Percentiles rank a stretch among this genome's conserved stretches.
Conservation (phyloP, 345 rosid genomes). For the Acer yangbiense region DNA sequence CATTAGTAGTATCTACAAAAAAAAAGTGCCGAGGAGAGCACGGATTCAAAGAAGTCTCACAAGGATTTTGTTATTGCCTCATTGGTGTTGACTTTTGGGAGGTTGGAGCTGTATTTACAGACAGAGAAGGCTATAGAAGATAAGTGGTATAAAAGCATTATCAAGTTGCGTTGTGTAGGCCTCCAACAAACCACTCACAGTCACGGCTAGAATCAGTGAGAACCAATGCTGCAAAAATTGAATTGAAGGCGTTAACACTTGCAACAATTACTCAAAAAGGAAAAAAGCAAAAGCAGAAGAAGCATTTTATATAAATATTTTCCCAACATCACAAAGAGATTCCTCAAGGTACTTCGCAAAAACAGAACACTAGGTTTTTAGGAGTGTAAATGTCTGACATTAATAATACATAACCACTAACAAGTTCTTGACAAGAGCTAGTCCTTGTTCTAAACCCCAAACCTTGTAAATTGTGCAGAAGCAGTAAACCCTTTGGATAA, state of each 20-base stretch:
- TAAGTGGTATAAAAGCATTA: constrained; percentile 90
- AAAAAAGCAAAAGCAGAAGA: not conserved
- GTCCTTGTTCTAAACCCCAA: not conserved
- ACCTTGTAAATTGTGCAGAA: not conserved
- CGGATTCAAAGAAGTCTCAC: not conserved
- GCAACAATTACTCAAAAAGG: not conserved
- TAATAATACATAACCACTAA: not conserved
- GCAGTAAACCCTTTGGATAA: not conserved
- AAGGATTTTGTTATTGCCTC: not conserved
- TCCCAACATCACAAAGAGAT: not conserved
- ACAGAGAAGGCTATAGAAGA: constrained; percentile 94
- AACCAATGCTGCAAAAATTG: constrained; percentile 75
- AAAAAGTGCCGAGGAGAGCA: not conserved
- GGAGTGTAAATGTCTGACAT: not conserved
- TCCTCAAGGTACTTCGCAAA: not conserved
- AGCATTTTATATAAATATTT: not conserved
- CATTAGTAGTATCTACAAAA: not conserved
- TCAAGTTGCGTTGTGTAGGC: constrained; percentile 94
- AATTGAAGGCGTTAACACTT: constrained; percentile 4
- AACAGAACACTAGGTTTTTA: not conserved
- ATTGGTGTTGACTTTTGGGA: not conserved
- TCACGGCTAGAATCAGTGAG: constrained; percentile 74
- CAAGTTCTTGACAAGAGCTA: not conserved
- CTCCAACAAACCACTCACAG: constrained; percentile 82
- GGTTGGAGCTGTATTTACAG: constrained; percentile 39